phyloP scores from a whole-genome alignment of 805 yeast species.

The Candida saitoana region DNA sequence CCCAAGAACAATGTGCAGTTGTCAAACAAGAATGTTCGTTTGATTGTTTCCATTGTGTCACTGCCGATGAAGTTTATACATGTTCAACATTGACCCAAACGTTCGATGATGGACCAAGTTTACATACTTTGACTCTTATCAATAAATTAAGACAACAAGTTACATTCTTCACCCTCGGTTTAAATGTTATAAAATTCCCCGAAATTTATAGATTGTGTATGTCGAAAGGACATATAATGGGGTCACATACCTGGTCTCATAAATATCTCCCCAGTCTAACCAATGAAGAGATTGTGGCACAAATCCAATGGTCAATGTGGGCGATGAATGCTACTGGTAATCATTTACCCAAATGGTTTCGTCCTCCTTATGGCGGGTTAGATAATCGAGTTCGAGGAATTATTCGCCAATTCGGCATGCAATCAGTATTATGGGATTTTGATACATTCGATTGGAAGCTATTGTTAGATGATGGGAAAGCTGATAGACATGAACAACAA shows the following conservation, averaged over 20 bases:
- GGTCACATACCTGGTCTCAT: slow-evolving; percentile 92
- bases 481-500: slow-evolving; percentile 43
- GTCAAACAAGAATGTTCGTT: slow-evolving; percentile 55
- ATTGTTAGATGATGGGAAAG: slow-evolving; percentile 23
- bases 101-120: slow-evolving; percentile 93
- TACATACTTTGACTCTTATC: slow-evolving; percentile 59
- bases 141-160: slow-evolving; percentile 44
- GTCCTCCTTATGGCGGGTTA: slow-evolving; percentile 96
- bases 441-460: slow-evolving; percentile 92
- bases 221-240: slow-evolving; percentile 70
- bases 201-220: slow-evolving; percentile 59
- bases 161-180: slow-evolving; percentile 84
- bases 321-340: slow-evolving; percentile 93
- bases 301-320: slow-evolving; percentile 94
- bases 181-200: slow-evolving; percentile 74
- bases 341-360: slow-evolving; percentile 85
- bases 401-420: slow-evolving; percentile 79
- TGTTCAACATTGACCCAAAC: slow-evolving; percentile 79
- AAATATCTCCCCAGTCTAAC: slow-evolving; percentile 71
- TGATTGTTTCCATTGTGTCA: slow-evolving; percentile 79
- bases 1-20: slow-evolving; percentile 56
- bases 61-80: slow-evolving; percentile 69
- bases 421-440: slow-evolving; percentile 84
- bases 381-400: slow-evolving; percentile 83
- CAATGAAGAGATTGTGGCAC: slow-evolving; percentile 83